A percentile compares a stretch with the other conserved stretches of the same genome.
These are phyloP conservation scores for Chlorella sp. DNA, from an alignment of 139 green algal genomes.

Conservation along the genomic window DNA sequence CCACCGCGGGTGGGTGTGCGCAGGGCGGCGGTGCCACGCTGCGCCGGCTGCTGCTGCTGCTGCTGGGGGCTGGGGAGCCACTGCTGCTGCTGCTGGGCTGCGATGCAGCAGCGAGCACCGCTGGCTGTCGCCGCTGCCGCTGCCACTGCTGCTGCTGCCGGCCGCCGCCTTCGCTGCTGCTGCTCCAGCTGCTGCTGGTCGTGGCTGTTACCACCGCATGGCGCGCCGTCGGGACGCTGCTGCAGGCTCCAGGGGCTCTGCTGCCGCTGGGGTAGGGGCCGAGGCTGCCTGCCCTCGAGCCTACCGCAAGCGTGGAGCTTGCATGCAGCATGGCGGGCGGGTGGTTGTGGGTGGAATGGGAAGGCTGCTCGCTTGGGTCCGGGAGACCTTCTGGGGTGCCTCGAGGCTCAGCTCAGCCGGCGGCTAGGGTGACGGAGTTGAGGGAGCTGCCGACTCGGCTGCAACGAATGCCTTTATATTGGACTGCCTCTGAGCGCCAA, in stretches of 20 bases:
- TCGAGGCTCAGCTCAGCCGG: too few species aligned
- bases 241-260: neutral
- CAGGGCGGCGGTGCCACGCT: neutral
- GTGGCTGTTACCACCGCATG: neutral
- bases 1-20: neutral
- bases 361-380: too few species aligned
- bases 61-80: neutral
- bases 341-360: too few species aligned
- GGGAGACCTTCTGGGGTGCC: too few species aligned
- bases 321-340: too few species aligned
- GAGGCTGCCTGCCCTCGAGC: too few species aligned
- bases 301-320: too few species aligned
- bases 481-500: too few species aligned
- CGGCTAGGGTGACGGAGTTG: too few species aligned
- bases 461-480: too few species aligned
- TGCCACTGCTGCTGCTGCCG: conserved; percentile 6
- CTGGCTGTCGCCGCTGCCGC: neutral
- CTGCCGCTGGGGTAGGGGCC: neutral
- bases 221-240: too few species aligned
- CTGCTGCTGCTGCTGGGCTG: neutral
- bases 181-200: neutral
- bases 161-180: neutral
- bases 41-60: neutral
- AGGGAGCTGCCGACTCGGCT: too few species aligned
- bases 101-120: neutral